phyloP scores from a whole-genome alignment of 305 asterid genomes.

The Coffea humblotiana region DNA sequence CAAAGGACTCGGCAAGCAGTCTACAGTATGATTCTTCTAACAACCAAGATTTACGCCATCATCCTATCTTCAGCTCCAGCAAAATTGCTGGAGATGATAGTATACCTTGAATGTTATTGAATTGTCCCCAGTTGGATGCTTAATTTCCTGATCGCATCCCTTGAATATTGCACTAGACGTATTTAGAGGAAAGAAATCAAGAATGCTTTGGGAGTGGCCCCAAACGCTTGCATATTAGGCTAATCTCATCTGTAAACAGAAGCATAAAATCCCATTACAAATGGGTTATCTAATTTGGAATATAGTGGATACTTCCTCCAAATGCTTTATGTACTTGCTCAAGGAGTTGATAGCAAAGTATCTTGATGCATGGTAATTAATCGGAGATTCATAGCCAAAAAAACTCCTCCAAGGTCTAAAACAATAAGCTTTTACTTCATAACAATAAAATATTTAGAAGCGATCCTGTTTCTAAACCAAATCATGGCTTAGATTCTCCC shows the following conservation, averaged over 20 bases:
- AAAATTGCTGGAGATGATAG: slow-evolving; percentile 50
- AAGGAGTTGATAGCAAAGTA: not conserved
- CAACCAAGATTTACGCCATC: slow-evolving; percentile 3
- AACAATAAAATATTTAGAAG: not conserved
- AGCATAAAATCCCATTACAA: slow-evolving; percentile 2
- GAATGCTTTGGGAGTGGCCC: not conserved
- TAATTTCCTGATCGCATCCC: not conserved
- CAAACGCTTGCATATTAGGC: slow-evolving; percentile 6
- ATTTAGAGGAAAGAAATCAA: not conserved
- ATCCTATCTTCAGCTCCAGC: slow-evolving; percentile 7
- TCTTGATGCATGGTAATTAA: not conserved
- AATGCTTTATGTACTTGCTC: not conserved
- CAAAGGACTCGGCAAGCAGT: slow-evolving; percentile 14
- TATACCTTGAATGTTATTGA: slow-evolving; percentile 29
- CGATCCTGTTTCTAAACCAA: not conserved
- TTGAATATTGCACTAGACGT: slow-evolving; percentile 14
- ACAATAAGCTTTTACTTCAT: not conserved
- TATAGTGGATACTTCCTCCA: not conserved
- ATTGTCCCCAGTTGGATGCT: slow-evolving; percentile 5
- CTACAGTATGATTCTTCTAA: slow-evolving; percentile 24
- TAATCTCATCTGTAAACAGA: slow-evolving; percentile 24
- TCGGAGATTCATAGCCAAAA: not conserved
- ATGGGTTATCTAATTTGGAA: slow-evolving; percentile 12
- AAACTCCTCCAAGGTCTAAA: not conserved
- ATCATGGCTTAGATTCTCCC: not conserved